Percentiles rank a stretch among this genome's conserved stretches.
Conservation (phyloP, 257 asterid species). For the Craterostigma plantagineum region DNA sequence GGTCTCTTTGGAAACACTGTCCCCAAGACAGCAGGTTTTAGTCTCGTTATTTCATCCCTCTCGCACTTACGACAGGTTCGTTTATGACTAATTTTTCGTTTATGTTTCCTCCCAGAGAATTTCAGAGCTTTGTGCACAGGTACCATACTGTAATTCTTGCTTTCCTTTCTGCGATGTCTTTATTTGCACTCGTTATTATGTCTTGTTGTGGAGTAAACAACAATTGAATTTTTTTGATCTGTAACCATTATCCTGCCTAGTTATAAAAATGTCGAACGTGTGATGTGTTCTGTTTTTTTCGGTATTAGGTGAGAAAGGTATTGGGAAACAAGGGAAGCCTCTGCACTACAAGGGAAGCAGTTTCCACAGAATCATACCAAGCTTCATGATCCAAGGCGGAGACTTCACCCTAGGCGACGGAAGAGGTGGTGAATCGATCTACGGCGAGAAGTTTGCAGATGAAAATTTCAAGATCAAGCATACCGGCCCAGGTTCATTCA, state of each 20-base stretch:
- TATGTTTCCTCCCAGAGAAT: conserved; percentile 46
- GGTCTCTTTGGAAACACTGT: conserved; percentile 94
- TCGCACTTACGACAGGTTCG: conserved; percentile 1
- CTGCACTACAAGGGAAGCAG: conserved; percentile 85
- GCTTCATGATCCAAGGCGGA: conserved; percentile 98
- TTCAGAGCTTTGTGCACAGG: conserved; percentile 94
- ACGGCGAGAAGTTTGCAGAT: conserved; percentile 79
- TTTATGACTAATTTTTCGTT: conserved; percentile 8
- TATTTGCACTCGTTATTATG: no score
- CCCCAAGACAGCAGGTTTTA: conserved; percentile 84
- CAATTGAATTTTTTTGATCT: no score
- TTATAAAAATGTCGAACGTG: no score
- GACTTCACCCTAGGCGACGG: conserved; percentile 97
- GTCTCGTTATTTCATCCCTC: background rate
- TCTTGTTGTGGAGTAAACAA: no score
- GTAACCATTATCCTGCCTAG: no score
- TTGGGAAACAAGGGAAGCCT: conserved; percentile 73
- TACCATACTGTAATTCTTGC: conserved; percentile 8
- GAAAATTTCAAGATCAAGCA: conserved; percentile 92
- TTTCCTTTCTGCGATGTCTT: no score
- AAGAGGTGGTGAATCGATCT: conserved; percentile 91
- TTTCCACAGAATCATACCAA: conserved; percentile 88
- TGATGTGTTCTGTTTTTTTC: no score
- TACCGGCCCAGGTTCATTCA: conserved; percentile 65
- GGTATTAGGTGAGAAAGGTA: conserved; percentile 67